Evolutionary conservation across 768 basidiomycete genomes (phyloP).

Genomic region (Hericium alpestre): DNA sequence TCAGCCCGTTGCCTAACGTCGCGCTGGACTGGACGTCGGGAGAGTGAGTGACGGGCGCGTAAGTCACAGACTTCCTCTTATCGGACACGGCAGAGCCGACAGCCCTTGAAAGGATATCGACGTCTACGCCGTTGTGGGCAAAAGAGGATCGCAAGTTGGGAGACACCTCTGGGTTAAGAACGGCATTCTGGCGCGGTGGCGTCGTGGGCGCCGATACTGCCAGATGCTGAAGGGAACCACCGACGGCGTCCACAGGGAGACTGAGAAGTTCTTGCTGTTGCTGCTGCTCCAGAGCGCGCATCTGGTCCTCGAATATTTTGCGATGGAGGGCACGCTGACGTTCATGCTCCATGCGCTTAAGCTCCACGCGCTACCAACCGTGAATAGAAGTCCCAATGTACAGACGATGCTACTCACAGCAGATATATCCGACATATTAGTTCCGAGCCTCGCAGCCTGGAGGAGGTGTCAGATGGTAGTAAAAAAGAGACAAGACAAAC

Average conservation of each 20-base stretch:
- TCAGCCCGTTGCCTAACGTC: conserved; percentile 26
- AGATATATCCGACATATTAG: conserved; percentile 79
- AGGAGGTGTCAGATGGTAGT: conserved; percentile 1
- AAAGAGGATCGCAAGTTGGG: conserved; percentile 31
- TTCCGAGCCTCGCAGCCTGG: conserved; percentile 74
- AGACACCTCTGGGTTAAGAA: conserved; percentile 50
- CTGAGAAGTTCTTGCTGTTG: conserved; percentile 79
- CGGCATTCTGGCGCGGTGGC: conserved; percentile 68
- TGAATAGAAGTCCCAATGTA: conserved; percentile 3
- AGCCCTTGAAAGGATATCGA: conserved; percentile 54
- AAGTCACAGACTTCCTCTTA: conserved; percentile 82
- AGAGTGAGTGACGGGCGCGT: conserved; percentile 67
- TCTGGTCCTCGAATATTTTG: conserved; percentile 91
- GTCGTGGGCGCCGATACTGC: conserved; percentile 87
- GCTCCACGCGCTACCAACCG: conserved; percentile 60
- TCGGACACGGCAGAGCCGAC: conserved; percentile 55
- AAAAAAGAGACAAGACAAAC: conserved; percentile 22
- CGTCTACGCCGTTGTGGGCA: conserved; percentile 39
- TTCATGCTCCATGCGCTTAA: conserved; percentile 86
- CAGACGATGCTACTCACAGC: conserved; percentile 44
- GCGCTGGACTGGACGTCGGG: conserved; percentile 37
- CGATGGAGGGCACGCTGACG: conserved; percentile 79
- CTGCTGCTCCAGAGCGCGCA: conserved; percentile 85
- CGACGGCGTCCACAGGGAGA: conserved; percentile 55
- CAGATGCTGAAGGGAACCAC: conserved; percentile 53